Evolutionary conservation across 768 basidiomycete genomes (phyloP), one percentile per base, ranked within the genome.

Genomic region (Tricholoma furcatifolium): DNA sequence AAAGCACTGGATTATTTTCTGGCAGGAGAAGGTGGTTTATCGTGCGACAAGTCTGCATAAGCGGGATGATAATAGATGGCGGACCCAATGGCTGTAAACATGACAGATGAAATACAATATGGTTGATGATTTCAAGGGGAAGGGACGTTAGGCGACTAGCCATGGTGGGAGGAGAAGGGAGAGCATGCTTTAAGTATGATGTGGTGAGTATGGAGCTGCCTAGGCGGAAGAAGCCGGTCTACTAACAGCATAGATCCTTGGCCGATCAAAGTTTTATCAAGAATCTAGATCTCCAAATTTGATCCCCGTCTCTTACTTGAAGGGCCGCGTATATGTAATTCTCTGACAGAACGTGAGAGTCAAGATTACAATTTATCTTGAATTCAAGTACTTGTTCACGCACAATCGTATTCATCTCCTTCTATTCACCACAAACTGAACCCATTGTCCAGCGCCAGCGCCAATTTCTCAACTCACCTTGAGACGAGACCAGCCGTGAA

Each of bases 61-160:
- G 70, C 0, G 84, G 71, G n/a, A 79, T 51, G 43, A 88, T 64
- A 6, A 69, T 54, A 1, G 64, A 32, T 0, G 85, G 85, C 0
- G 78, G 81, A n/a, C 78, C 79, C 21, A 75, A 67, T 1, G 73
- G 73, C 0, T 65, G 58, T 27, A 65, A 54, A 42, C 70, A 66
- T 51, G 74, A 69, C 62, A 84, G 63, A 40, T 78, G 65, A 67
- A 81, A 69, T 44, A 72, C 79, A 68, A 88, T 77, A 55, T 71
- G 59, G 54, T 80, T 50, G 50, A 58, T 40, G 6, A 58, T 38
- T 23, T 58, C 57, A 11, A 31, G 49, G 2, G 57, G 56, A 27
- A 53, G 20, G 18, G 41, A 30, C 18, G 43, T 52, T 15, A 56
- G 46, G n/a, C 20, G 18, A 31, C 53, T 36, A 39, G 44, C 21